Evolutionary conservation across 495 filamentous ascomycete genomes (phyloP).

Genomic region (Halenospora varia): DNA sequence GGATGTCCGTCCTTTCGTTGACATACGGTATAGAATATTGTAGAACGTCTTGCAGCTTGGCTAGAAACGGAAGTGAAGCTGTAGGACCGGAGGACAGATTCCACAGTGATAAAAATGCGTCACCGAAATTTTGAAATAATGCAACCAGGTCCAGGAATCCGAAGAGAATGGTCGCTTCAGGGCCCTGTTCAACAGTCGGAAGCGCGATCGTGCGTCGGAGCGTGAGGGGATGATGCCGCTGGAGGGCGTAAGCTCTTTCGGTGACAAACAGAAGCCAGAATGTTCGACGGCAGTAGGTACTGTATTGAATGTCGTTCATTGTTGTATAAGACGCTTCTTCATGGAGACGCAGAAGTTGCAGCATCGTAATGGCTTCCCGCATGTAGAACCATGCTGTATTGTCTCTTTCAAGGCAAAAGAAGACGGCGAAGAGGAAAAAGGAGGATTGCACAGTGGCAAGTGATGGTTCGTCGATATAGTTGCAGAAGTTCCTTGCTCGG

Average conservation of each 20-base stretch:
- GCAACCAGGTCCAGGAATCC: slow-evolving; percentile 2
- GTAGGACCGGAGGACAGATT: not conserved
- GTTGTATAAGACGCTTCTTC: slow-evolving; percentile 9
- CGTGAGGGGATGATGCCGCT: slow-evolving; percentile 14
- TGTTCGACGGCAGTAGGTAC: slow-evolving; percentile 5
- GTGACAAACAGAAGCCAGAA: slow-evolving; percentile 22
- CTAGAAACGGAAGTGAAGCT: not conserved
- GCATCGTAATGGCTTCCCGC: slow-evolving; percentile 16
- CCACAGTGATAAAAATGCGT: slow-evolving; percentile 4
- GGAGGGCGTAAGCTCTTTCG: slow-evolving; percentile 15
- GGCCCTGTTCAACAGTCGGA: not conserved
- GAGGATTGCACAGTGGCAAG: slow-evolving; percentile 18
- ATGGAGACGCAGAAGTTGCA: slow-evolving; percentile 11
- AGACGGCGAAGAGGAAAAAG: slow-evolving; percentile 29
- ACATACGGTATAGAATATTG: not conserved
- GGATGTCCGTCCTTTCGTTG: slow-evolving; percentile 27
- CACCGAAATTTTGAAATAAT: slow-evolving; percentile 5
- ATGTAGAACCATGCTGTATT: slow-evolving; percentile 16
- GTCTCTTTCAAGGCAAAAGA: slow-evolving; percentile 5
- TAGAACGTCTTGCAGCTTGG: slow-evolving; percentile 1
- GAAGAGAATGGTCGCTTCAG: slow-evolving; percentile 3
- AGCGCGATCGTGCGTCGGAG: slow-evolving; percentile 10
- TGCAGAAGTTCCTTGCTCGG: not conserved
- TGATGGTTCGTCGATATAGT: slow-evolving; percentile 1
- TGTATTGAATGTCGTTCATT: not conserved